These are phyloP conservation scores for Cystobasidium tubakii DNA, from an alignment of 768 basidiomycete species.

Conservation along the genomic window DNA sequence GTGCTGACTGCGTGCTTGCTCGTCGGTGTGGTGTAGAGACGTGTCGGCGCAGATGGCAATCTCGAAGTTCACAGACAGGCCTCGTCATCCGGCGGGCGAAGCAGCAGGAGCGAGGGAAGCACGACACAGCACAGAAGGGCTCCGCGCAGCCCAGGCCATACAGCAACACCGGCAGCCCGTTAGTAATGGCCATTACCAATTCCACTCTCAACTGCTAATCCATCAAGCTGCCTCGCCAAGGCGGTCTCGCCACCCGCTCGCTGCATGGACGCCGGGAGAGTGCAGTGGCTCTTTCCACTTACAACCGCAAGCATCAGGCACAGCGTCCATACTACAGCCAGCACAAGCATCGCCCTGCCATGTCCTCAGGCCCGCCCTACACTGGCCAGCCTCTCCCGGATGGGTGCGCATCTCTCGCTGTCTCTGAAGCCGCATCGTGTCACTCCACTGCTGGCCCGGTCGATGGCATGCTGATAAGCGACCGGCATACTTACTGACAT, in stretches of 20 bases:
- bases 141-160: too few relatives aligned
- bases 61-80: not conserved
- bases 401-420: not conserved
- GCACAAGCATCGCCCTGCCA: not conserved
- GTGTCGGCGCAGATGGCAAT: too few relatives aligned
- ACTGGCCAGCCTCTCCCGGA: slow-evolving; percentile 20
- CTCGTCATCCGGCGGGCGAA: not conserved
- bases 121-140: not conserved
- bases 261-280: too few relatives aligned
- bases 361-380: slow-evolving; percentile 4
- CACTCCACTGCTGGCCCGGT: too few relatives aligned
- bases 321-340: too few relatives aligned
- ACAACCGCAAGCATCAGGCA: too few relatives aligned
- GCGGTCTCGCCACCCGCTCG: not conserved
- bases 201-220: too few relatives aligned
- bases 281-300: too few relatives aligned
- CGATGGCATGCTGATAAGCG: too few relatives aligned
- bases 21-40: not conserved
- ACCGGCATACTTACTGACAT: not conserved
- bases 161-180: too few relatives aligned
- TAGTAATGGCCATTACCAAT: too few relatives aligned
- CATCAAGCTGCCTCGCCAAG: too few relatives aligned
- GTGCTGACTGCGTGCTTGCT: not conserved
- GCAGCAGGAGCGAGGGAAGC: not conserved
- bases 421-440: slow-evolving; percentile 2